Conservation (phyloP, 2,329 filamentous ascomycete species). For the Lasiodiplodia sp. region DNA sequence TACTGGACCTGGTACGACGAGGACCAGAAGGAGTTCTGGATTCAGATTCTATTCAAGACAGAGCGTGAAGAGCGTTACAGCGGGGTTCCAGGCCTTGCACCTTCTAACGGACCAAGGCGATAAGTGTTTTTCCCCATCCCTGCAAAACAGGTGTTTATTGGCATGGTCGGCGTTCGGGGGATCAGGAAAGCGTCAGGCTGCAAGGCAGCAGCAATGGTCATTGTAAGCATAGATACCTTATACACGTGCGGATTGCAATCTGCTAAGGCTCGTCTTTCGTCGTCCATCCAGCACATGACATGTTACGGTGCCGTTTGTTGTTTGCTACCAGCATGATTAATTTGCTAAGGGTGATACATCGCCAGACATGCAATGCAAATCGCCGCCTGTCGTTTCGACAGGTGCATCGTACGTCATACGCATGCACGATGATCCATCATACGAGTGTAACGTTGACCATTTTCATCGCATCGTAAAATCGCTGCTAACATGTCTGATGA, state of each 20-base stretch:
- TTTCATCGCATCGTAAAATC: constrained; percentile 6
- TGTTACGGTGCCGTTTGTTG: constrained; percentile 2
- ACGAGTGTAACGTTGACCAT: constrained; percentile 25
- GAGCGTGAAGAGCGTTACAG: constrained; percentile 91
- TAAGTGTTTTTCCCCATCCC: not conserved
- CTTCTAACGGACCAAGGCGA: constrained; percentile 46
- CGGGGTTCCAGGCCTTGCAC: constrained; percentile 69
- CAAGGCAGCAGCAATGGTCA: constrained; percentile 18
- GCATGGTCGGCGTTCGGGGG: constrained; percentile 21
- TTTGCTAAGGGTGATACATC: constrained; percentile 11
- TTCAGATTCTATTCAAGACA: constrained; percentile 98
- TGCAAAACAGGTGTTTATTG: constrained; percentile 10
- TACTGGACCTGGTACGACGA: constrained; percentile 97
- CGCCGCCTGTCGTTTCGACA: constrained; percentile 25
- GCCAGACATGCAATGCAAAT: constrained; percentile 21
- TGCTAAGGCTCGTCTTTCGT: constrained; percentile 16
- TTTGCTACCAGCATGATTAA: constrained; percentile 2
- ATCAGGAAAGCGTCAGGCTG: constrained; percentile 7
- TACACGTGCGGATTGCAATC: constrained; percentile 19
- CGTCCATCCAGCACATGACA: not conserved
- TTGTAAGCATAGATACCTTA: constrained; percentile 29
- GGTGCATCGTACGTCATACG: constrained; percentile 23
- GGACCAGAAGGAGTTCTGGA: constrained; percentile 96
- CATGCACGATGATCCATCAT: constrained; percentile 27
- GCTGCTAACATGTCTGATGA: constrained; percentile 25